These are phyloP conservation scores for Linum tenue DNA, from an alignment of 345 rosid genomes.

Conservation along the genomic window DNA sequence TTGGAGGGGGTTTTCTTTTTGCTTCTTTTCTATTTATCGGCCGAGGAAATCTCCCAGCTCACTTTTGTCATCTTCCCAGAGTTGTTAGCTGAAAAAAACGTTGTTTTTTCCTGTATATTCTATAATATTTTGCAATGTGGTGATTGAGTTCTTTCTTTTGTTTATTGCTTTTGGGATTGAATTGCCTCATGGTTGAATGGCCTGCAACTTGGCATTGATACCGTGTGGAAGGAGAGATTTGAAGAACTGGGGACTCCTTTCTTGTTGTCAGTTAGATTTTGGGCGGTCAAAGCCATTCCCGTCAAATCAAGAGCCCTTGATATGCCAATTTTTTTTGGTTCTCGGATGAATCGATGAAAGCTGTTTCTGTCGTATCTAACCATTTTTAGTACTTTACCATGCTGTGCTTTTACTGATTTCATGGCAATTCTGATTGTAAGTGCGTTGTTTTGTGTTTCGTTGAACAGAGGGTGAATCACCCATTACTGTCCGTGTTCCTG, in stretches of 20 bases:
- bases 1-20: too few relatives aligned
- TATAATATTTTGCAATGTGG: background rate
- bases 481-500: background rate
- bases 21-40: too few relatives aligned
- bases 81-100: background rate
- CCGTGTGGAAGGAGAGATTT: background rate
- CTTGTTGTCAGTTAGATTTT: background rate
- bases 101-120: background rate
- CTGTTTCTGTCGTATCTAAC: background rate
- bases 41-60: background rate
- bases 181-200: background rate
- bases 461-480: slow-evolving; percentile 5
- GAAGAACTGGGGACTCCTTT: background rate
- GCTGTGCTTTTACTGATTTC: slow-evolving; percentile 10
- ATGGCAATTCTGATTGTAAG: slow-evolving; percentile 8
- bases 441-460: slow-evolving; percentile 1
- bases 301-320: background rate
- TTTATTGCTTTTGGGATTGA: background rate
- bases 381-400: slow-evolving; percentile 3
- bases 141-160: background rate
- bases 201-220: background rate
- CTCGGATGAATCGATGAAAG: background rate
- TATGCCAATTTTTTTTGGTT: background rate
- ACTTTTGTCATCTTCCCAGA: background rate
- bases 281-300: background rate